A percentile compares a stretch with the other conserved stretches of the same genome.
phyloP scores from a whole-genome alignment of 768 basidiomycete species.

The Russula compacta region DNA sequence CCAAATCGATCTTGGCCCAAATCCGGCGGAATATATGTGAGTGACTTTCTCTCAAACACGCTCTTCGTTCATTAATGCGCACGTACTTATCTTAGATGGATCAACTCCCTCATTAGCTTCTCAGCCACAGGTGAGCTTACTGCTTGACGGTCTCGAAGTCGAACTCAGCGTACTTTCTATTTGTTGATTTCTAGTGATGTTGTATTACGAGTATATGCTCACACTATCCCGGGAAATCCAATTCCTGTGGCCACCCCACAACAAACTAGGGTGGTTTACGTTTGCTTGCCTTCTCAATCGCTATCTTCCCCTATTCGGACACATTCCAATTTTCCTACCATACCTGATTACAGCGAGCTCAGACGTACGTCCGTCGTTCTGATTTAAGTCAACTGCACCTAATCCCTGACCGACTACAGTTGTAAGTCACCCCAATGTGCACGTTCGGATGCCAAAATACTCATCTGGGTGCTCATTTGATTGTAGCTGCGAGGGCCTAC shows the following conservation, averaged over 20 bases:
- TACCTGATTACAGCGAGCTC: no score
- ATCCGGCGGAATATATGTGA: background rate
- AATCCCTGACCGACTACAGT: background rate
- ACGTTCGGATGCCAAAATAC: no score
- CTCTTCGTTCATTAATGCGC: background rate
- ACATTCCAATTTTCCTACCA: no score
- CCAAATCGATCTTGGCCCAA: background rate
- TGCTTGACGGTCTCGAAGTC: background rate
- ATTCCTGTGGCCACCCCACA: no score
- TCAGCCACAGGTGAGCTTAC: background rate
- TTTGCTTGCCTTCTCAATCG: no score
- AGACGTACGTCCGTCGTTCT: slow-evolving; percentile 1
- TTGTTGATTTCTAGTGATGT: slow-evolving; percentile 18
- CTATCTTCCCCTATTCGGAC: no score
- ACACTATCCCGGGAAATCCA: no score
- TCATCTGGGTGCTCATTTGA: no score
- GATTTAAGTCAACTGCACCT: background rate
- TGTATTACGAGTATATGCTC: no score
- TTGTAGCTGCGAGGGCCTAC: no score
- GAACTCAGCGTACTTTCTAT: background rate
- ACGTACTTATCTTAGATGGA: background rate
- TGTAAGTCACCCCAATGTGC: background rate
- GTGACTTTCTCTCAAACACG: background rate
- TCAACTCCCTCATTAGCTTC: background rate
- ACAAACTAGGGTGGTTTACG: no score